Conservation (phyloP, 1,284 basidiomycete genomes). For the Pseudozyma hubeiensis region DNA sequence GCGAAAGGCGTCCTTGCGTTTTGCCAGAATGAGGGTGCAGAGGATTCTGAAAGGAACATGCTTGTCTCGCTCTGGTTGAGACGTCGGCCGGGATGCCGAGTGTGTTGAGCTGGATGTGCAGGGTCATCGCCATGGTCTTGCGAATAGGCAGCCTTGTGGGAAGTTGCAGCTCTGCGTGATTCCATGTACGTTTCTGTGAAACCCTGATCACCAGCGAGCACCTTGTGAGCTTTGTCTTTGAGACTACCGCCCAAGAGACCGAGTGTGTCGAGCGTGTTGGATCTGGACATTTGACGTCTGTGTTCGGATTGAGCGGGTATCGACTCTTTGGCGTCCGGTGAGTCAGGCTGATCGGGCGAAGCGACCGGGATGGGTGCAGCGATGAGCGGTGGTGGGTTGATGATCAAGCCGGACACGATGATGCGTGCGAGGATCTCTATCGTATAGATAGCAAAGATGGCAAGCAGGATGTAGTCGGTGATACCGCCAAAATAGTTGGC, state of each 20-base stretch:
- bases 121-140: neutral
- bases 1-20: slow-evolving; percentile 70
- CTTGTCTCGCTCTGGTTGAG: slow-evolving; percentile 45
- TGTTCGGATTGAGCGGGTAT: slow-evolving; percentile 16
- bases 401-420: slow-evolving; percentile 87
- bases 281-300: slow-evolving; percentile 48
- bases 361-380: slow-evolving; percentile 16
- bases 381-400: slow-evolving; percentile 77
- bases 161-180: slow-evolving; percentile 5
- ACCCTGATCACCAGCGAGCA: slow-evolving; percentile 31
- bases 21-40: slow-evolving; percentile 37
- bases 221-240: slow-evolving; percentile 43
- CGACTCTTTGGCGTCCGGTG: slow-evolving; percentile 8
- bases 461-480: slow-evolving; percentile 87
- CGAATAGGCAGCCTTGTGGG: neutral
- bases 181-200: slow-evolving; percentile 15
- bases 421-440: slow-evolving; percentile 89
- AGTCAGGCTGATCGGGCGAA: neutral
- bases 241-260: slow-evolving; percentile 49
- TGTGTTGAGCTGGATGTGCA: neutral
- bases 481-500: slow-evolving; percentile 85
- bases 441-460: slow-evolving; percentile 87
- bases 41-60: slow-evolving; percentile 42
- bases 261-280: slow-evolving; percentile 60
- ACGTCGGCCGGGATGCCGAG: slow-evolving; percentile 30